Percentiles rank a stretch among this genome's conserved stretches.
phyloP scores from a whole-genome alignment of 1,284 basidiomycete species.

The Ceratorhiza oryzae-sativae region DNA sequence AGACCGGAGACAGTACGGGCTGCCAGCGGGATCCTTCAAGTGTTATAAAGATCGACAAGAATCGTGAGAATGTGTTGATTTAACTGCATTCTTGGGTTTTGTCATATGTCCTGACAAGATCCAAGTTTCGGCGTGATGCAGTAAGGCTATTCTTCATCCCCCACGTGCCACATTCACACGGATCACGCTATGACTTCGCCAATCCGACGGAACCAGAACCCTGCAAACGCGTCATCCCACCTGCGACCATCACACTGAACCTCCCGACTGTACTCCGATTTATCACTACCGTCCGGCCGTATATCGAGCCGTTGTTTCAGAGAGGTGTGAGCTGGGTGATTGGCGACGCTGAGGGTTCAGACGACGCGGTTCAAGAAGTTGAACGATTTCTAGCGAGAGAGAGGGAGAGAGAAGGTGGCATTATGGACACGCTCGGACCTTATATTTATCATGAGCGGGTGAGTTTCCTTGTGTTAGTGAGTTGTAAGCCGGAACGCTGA shows the following conservation, averaged over 20 bases:
- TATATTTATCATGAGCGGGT: slow-evolving; percentile 40
- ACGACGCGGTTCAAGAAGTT: no score
- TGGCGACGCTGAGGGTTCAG: slow-evolving; percentile 23
- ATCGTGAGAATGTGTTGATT: no score
- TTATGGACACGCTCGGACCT: slow-evolving; percentile 30
- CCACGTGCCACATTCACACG: slow-evolving; percentile 14
- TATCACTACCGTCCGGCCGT: slow-evolving; percentile 32
- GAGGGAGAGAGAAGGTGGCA: slow-evolving; percentile 29
- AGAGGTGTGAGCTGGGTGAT: slow-evolving; percentile 9
- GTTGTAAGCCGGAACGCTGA: background rate
- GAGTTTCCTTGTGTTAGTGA: background rate
- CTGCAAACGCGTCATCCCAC: no score
- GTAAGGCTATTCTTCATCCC: no score
- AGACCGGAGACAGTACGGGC: no score
- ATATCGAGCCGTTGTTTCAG: slow-evolving; percentile 24
- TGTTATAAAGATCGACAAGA: no score
- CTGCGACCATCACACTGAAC: slow-evolving; percentile 4
- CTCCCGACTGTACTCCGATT: slow-evolving; percentile 16
- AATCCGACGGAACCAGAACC: no score
- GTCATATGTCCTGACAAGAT: no score
- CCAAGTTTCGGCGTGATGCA: no score
- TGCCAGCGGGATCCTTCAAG: no score
- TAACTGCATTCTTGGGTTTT: no score
- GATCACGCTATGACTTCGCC: background rate
- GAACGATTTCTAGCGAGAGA: slow-evolving; percentile 20